Percentiles rank a stretch among this genome's conserved stretches.
These are phyloP conservation scores for Diaporthe nobilis DNA, from an alignment of 2,329 filamentous ascomycete species.

Conservation along the genomic window DNA sequence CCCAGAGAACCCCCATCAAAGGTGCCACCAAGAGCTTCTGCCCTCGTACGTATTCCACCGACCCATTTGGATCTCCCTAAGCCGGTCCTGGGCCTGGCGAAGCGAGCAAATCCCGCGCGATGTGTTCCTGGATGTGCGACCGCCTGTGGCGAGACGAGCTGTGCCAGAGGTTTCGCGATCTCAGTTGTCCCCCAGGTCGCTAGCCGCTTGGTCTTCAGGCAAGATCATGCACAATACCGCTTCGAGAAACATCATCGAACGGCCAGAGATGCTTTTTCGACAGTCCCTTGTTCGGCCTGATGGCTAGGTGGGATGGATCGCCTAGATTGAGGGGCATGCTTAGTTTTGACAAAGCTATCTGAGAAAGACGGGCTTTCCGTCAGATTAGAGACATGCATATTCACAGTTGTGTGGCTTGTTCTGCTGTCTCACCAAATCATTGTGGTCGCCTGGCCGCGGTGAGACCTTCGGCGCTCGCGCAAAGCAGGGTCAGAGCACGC, in stretches of 20 bases:
- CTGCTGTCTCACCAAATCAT: background rate
- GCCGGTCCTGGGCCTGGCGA: constrained; percentile 8
- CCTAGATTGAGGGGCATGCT: background rate
- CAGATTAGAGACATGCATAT: background rate
- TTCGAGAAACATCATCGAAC: constrained; percentile 22
- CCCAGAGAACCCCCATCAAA: background rate
- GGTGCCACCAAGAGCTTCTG: background rate
- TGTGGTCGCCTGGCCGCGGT: background rate
- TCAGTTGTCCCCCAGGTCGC: constrained; percentile 2
- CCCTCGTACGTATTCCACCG: background rate
- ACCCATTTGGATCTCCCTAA: background rate
- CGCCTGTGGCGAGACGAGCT: background rate
- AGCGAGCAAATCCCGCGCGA: constrained; percentile 29
- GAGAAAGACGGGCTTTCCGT: background rate
- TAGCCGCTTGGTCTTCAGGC: constrained; percentile 32
- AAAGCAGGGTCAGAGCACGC: background rate
- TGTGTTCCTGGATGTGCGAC: constrained; percentile 36
- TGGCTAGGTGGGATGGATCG: background rate
- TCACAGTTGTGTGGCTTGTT: too few species aligned
- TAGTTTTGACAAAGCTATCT: background rate
- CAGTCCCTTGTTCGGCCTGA: background rate
- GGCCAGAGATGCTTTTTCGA: background rate
- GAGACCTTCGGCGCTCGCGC: background rate
- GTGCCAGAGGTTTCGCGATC: constrained; percentile 34
- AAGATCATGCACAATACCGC: constrained; percentile 36